phyloP scores from a whole-genome alignment of 768 basidiomycete genomes.

The Lentinula boryana region DNA sequence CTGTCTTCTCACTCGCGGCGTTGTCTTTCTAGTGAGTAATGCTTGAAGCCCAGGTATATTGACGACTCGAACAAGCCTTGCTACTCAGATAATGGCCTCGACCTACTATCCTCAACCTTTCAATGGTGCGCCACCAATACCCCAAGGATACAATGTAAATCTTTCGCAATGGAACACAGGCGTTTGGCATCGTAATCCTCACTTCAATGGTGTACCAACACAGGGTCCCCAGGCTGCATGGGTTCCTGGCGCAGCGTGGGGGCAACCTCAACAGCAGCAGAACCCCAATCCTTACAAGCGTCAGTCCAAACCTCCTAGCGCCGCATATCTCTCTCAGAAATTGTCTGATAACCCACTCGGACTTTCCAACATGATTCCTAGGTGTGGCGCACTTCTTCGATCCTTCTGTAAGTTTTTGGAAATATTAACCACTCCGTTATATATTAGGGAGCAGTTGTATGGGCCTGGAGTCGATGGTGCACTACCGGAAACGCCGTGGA shows the following conservation, averaged over 20 bases:
- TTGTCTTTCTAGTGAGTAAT: not conserved
- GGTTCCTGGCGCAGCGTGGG: constrained; percentile 37
- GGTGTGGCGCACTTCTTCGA: constrained; percentile 32
- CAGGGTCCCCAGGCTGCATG: constrained; percentile 25
- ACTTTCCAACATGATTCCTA: constrained; percentile 57
- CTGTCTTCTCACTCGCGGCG: not conserved
- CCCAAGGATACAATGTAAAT: constrained; percentile 36
- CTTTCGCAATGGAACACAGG: constrained; percentile 48
- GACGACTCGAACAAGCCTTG: not conserved
- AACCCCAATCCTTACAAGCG: constrained; percentile 61
- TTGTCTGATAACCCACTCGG: constrained; percentile 61
- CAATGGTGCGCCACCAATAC: constrained; percentile 44
- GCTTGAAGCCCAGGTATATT: not conserved
- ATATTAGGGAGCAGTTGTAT: constrained; percentile 24
- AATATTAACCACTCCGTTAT: not conserved
- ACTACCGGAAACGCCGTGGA: constrained; percentile 57
- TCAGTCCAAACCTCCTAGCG: constrained; percentile 51
- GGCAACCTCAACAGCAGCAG: constrained; percentile 21
- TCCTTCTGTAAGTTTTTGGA: not conserved
- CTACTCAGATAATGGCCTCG: not conserved
- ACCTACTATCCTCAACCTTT: constrained; percentile 4
- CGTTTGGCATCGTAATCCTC: constrained; percentile 46
- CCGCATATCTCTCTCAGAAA: constrained; percentile 56
- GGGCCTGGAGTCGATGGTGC: constrained; percentile 26
- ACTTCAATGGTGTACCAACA: constrained; percentile 20